phyloP scores from a whole-genome alignment of 257 asterid genomes.

The Coffea eugenioides region DNA sequence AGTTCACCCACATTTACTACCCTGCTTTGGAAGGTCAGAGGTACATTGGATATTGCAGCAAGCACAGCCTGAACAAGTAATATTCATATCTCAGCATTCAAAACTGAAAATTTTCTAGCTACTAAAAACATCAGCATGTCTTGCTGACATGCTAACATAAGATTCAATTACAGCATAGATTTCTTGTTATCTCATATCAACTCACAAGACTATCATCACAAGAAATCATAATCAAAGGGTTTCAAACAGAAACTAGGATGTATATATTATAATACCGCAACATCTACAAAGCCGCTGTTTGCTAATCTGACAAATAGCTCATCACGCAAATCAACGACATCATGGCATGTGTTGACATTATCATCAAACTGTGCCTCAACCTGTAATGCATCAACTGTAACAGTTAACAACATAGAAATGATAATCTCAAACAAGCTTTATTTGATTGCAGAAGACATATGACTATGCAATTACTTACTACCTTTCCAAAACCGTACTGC shows the following conservation, averaged over 20 bases:
- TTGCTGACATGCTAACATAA: background rate
- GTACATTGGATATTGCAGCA: background rate
- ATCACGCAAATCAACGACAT: background rate
- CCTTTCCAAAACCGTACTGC: no score
- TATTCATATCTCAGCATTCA: background rate
- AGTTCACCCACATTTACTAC: background rate
- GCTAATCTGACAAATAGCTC: background rate
- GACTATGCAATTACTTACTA: background rate
- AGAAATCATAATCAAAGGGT: background rate
- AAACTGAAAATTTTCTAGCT: background rate
- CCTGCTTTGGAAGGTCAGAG: background rate
- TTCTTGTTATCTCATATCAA: background rate
- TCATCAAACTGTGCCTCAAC: background rate
- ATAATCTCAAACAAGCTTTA: background rate
- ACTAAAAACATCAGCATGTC: background rate
- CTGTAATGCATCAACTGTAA: background rate
- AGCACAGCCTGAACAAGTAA: background rate
- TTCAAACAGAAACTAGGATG: no score
- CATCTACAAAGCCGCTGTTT: background rate
- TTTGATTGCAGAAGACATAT: background rate
- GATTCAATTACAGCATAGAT: background rate
- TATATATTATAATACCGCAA: background rate
- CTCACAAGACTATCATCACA: background rate
- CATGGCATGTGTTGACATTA: background rate
- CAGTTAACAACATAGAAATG: background rate